Conservation (phyloP, 176 grass and related monocot genomes). For the Lolium rigidum region DNA sequence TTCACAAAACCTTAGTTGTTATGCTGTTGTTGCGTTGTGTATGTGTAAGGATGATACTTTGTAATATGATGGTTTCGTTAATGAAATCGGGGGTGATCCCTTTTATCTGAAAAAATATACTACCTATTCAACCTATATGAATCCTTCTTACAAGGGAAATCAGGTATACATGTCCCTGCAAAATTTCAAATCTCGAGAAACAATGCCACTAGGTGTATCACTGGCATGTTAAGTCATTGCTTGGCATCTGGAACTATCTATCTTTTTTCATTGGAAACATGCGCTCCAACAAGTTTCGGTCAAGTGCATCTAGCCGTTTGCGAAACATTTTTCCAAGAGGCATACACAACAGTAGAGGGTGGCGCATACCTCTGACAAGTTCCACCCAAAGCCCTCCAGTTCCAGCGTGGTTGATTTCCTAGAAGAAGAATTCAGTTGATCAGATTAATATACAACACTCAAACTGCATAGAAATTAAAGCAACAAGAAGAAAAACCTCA, state of each 20-base stretch:
- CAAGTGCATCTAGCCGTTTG: too few relatives aligned
- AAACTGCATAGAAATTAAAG: background rate
- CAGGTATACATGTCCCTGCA: background rate
- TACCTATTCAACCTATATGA: background rate
- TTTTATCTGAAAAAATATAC: background rate
- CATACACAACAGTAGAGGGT: background rate
- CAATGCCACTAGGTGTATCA: background rate
- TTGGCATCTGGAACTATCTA: background rate
- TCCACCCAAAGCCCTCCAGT: constrained; percentile 85
- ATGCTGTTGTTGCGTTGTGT: too few relatives aligned
- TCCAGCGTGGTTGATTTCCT: constrained; percentile 91
- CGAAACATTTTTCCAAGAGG: background rate
- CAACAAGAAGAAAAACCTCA: constrained; percentile 30
- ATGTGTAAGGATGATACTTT: too few relatives aligned
- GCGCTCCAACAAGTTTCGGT: background rate
- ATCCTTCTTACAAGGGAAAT: constrained; percentile 4
- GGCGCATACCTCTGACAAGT: constrained; percentile 69
- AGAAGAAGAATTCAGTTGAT: constrained; percentile 9
- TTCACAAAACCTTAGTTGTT: too few relatives aligned
- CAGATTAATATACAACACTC: background rate
- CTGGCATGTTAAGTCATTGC: background rate
- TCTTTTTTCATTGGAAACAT: background rate
- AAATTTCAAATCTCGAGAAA: background rate
- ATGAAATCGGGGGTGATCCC: too few relatives aligned
- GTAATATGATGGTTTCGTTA: too few relatives aligned